Evolutionary conservation across 805 yeast species (phyloP).

Genomic region (Candida multigemmis): DNA sequence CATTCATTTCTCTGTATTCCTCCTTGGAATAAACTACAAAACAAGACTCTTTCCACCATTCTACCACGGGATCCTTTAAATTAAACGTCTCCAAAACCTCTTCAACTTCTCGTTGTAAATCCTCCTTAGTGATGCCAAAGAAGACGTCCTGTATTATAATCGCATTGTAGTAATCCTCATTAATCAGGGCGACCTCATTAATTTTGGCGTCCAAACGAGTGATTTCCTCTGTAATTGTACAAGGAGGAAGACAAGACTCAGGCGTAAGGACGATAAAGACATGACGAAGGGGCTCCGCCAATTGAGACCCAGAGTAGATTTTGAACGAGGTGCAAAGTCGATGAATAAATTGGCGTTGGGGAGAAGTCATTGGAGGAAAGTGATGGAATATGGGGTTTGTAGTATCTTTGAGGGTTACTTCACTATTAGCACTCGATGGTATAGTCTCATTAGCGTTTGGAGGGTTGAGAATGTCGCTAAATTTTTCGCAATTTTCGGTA

Average conservation of each 20-base stretch:
- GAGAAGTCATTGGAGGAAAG: constrained; percentile 65
- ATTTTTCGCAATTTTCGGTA: too few relatives aligned
- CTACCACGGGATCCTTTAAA: constrained; percentile 17
- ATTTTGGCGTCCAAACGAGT: constrained; percentile 20
- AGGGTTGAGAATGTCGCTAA: too few relatives aligned
- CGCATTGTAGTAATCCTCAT: constrained; percentile 35
- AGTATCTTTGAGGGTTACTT: constrained; percentile 2
- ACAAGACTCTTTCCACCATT: constrained; percentile 32
- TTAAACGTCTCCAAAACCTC: constrained; percentile 11
- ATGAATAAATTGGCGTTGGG: constrained; percentile 66
- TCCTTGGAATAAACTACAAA: constrained; percentile 32
- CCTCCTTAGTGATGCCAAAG: constrained; percentile 42
- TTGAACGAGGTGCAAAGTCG: constrained; percentile 52
- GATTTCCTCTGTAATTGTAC: constrained; percentile 10
- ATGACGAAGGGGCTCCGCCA: constrained; percentile 69
- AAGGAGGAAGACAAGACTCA: constrained; percentile 29
- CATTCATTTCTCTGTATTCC: constrained; percentile 19
- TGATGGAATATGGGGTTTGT: constrained; percentile 32
- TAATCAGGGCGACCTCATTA: constrained; percentile 12
- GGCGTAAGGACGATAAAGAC: constrained; percentile 46
- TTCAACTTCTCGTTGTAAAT: constrained; percentile 24
- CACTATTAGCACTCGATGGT: too few relatives aligned
- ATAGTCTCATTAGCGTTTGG: too few relatives aligned
- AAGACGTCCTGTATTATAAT: constrained; percentile 44
- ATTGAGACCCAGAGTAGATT: constrained; percentile 66